Percentiles rank a stretch among this genome's conserved stretches.
phyloP scores from a whole-genome alignment of 306 rosid species.

The Quercus suber region DNA sequence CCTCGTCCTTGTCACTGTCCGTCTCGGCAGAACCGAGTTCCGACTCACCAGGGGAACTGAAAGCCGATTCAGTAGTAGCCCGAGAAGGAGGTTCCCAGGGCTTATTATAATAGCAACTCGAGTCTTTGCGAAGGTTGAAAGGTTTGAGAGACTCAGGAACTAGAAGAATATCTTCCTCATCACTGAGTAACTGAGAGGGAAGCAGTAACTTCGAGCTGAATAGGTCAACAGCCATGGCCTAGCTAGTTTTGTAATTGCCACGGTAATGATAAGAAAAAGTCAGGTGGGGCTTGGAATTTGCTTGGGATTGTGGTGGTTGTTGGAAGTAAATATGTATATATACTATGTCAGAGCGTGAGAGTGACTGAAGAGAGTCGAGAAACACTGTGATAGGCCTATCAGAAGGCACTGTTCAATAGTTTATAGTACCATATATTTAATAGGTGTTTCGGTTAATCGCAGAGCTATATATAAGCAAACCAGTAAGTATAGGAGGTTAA shows the following conservation, averaged over 20 bases:
- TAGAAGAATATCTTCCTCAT: conserved; percentile 11
- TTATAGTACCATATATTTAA: no score
- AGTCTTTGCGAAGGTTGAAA: background rate
- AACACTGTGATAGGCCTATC: no score
- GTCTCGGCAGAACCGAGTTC: conserved; percentile 20
- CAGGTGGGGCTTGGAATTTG: background rate
- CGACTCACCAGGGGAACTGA: conserved; percentile 11
- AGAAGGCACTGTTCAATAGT: no score
- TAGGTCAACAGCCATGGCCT: conserved; percentile 43
- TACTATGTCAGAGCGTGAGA: no score
- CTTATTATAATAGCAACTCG: background rate
- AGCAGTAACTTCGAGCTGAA: conserved; percentile 27
- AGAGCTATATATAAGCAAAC: no score
- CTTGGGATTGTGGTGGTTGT: conserved; percentile 4
- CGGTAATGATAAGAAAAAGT: background rate
- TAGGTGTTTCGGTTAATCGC: no score
- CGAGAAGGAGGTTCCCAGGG: background rate
- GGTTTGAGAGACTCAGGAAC: background rate
- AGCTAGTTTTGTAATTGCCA: no score
- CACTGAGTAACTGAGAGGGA: conserved; percentile 23
- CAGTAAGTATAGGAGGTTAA: no score
- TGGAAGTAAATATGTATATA: background rate
- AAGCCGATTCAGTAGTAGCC: background rate
- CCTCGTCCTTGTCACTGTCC: conserved; percentile 34
- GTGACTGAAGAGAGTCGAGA: no score